phyloP scores from a whole-genome alignment of 1,139 yeast genomes.

The Hansenula lynferdii region DNA sequence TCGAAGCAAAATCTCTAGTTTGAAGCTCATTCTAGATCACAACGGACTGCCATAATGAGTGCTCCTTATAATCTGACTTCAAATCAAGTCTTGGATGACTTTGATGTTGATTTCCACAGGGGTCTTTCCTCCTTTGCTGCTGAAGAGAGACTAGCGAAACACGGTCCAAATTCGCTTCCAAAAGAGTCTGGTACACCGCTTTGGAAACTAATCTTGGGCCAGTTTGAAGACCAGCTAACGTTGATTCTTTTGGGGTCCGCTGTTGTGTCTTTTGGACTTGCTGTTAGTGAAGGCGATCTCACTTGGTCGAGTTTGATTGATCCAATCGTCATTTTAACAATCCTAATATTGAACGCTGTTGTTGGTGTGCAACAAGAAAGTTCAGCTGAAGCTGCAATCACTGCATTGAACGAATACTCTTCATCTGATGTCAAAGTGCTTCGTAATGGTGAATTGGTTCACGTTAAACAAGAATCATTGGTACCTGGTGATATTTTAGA shows the following conservation, averaged over 20 bases:
- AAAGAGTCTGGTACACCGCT: conserved; percentile 32
- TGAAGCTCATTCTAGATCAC: too few relatives aligned
- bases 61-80: conserved; percentile 9
- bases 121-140: conserved; percentile 17
- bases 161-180: conserved; percentile 21
- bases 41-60: too few relatives aligned
- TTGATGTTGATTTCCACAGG: conserved; percentile 7
- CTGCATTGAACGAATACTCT: conserved; percentile 33
- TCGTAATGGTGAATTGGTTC: conserved; percentile 34
- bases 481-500: conserved; percentile 78
- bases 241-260: conserved; percentile 33
- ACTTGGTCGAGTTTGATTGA: conserved; percentile 31
- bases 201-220: conserved; percentile 29
- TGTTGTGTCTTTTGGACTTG: conserved; percentile 31
- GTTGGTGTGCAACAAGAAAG: conserved; percentile 37
- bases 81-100: conserved; percentile 8
- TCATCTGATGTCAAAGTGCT: conserved; percentile 40
- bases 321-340: conserved; percentile 33
- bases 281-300: conserved; percentile 27
- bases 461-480: conserved; percentile 36
- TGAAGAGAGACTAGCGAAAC: conserved; percentile 10
- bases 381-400: conserved; percentile 36
- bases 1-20: too few relatives aligned
- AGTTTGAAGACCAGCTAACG: conserved; percentile 34
- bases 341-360: conserved; percentile 33